Conservation (phyloP, 2,329 filamentous ascomycete genomes). For the Calonectria naviculata region DNA sequence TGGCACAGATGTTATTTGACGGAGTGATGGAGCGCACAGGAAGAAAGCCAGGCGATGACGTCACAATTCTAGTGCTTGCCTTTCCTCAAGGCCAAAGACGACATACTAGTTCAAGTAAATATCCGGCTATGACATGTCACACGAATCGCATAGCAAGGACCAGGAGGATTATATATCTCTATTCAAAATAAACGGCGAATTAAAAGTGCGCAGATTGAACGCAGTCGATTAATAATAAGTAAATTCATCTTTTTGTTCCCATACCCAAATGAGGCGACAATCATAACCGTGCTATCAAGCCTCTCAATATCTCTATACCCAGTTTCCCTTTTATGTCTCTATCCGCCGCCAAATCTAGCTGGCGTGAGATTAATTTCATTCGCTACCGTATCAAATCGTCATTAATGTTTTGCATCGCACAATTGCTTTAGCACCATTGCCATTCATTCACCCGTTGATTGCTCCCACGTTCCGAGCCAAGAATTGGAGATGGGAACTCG, state of each 20-base stretch:
- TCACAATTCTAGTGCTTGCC: constrained; percentile 1
- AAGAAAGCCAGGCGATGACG: constrained; percentile 12
- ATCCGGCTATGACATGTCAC: no score
- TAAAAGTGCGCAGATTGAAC: neutral
- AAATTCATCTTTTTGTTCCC: neutral
- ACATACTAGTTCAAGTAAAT: no score
- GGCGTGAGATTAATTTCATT: neutral
- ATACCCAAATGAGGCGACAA: neutral
- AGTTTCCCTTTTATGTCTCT: neutral
- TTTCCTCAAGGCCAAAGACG: neutral
- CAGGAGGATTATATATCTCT: no score
- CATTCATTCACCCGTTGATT: neutral
- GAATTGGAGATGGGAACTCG: neutral
- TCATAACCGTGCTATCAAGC: neutral
- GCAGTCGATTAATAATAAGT: neutral
- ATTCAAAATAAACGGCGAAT: no score
- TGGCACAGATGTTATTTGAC: constrained; percentile 1
- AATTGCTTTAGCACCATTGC: neutral
- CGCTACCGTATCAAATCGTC: neutral
- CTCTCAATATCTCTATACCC: neutral
- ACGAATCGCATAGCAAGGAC: no score
- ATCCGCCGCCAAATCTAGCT: neutral
- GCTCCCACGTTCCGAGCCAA: neutral
- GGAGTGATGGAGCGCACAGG: neutral
- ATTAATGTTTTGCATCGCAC: no score